phyloP scores from a whole-genome alignment of 2,329 filamentous ascomycete genomes.

The Penicillium sp. region DNA sequence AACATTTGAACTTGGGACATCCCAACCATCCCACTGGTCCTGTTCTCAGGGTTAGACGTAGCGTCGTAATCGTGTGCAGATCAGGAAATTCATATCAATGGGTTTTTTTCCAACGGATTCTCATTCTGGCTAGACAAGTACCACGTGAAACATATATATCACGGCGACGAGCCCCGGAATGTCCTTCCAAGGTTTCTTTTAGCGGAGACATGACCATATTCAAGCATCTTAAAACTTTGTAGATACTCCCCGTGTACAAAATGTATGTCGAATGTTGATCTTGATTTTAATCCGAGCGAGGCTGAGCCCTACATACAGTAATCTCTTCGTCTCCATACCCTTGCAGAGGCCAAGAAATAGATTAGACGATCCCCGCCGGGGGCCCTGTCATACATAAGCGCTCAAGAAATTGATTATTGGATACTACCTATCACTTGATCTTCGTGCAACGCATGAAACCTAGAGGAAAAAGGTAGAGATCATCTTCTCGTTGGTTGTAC shows the following conservation, averaged over 20 bases:
- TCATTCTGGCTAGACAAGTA: background rate
- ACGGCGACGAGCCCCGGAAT: too few species aligned
- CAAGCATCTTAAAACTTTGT: too few species aligned
- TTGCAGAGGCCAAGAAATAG: background rate
- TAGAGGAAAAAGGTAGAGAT: background rate
- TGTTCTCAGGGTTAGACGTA: background rate
- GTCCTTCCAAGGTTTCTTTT: too few species aligned
- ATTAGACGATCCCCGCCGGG: conserved; percentile 5
- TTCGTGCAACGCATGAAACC: background rate
- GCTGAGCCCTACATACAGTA: background rate
- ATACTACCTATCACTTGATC: background rate
- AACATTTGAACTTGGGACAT: background rate
- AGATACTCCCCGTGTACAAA: too few species aligned
- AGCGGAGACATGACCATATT: too few species aligned
- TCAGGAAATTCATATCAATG: too few species aligned
- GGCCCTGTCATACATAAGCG: background rate
- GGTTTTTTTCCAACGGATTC: too few species aligned
- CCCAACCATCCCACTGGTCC: background rate
- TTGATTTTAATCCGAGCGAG: background rate
- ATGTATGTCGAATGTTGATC: background rate
- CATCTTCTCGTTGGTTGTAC: background rate
- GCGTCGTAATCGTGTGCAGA: background rate
- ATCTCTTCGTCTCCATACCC: background rate
- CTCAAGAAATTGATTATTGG: background rate
- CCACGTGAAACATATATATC: background rate